Percentiles rank a stretch among this genome's conserved stretches.
Conservation (phyloP, 2,329 filamentous ascomycete species). For the Aschersonia sp. region DNA sequence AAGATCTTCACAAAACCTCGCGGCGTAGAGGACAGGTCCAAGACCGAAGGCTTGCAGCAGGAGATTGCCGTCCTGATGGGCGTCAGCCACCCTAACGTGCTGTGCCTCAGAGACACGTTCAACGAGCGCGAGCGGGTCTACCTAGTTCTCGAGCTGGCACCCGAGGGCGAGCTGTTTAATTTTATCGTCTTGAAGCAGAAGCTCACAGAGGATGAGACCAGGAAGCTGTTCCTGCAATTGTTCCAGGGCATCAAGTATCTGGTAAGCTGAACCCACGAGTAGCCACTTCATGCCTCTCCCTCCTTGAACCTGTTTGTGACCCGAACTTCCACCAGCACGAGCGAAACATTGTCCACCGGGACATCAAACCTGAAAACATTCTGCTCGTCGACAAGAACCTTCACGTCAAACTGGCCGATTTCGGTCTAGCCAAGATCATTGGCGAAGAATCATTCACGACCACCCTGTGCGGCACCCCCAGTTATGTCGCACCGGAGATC, state of each 20-base stretch:
- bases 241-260: slow-evolving; percentile 93
- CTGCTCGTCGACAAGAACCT: slow-evolving; percentile 73
- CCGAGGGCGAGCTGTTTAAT: slow-evolving; percentile 93
- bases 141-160: slow-evolving; percentile 75
- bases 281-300: no score
- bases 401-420: slow-evolving; percentile 85
- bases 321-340: slow-evolving; percentile 52
- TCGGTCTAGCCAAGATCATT: slow-evolving; percentile 95
- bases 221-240: slow-evolving; percentile 78
- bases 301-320: no score
- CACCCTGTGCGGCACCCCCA: slow-evolving; percentile 90
- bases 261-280: slow-evolving; percentile 34
- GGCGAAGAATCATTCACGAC: slow-evolving; percentile 97
- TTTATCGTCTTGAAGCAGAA: slow-evolving; percentile 85
- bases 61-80: slow-evolving; percentile 95
- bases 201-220: slow-evolving; percentile 67
- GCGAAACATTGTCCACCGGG: slow-evolving; percentile 89
- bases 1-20: slow-evolving; percentile 85
- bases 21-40: slow-evolving; percentile 69
- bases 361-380: slow-evolving; percentile 97
- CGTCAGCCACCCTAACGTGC: slow-evolving; percentile 85
- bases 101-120: slow-evolving; percentile 91
- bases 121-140: slow-evolving; percentile 85
- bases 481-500: slow-evolving; percentile 93
- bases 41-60: slow-evolving; percentile 76